Conservation (phyloP, 2,329 filamentous ascomycete genomes). For the Aschersonia sp. region DNA sequence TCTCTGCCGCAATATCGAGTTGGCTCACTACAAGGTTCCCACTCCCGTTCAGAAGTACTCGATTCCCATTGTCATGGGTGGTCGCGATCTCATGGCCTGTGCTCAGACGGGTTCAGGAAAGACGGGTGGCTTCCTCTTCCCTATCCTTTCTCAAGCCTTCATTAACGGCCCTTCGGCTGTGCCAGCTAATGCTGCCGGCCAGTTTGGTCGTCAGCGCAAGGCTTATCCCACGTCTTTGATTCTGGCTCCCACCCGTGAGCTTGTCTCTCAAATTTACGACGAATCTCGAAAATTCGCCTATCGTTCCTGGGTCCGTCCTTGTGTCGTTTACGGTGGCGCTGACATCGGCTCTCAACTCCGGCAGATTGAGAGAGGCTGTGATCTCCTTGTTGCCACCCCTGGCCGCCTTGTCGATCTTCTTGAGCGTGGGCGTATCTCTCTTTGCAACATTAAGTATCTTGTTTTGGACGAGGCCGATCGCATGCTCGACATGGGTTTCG, state of each 20-base stretch:
- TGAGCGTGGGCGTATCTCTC: slow-evolving; percentile 93
- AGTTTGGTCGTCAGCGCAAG: slow-evolving; percentile 89
- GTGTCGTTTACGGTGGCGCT: slow-evolving; percentile 97
- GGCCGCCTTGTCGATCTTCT: slow-evolving; percentile 96
- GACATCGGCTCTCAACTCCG: slow-evolving; percentile 97
- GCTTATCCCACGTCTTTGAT: slow-evolving; percentile 94
- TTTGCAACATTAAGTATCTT: slow-evolving; percentile 97
- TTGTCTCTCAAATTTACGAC: slow-evolving; percentile 97
- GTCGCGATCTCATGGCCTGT: slow-evolving; percentile 97
- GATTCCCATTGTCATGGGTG: slow-evolving; percentile 95
- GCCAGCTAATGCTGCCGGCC: slow-evolving; percentile 49
- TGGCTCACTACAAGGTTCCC: slow-evolving; percentile 87
- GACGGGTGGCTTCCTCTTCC: slow-evolving; percentile 98
- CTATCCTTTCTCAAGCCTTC: slow-evolving; percentile 96
- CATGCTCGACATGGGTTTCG: slow-evolving; percentile 99
- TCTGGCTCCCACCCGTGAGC: slow-evolving; percentile 89
- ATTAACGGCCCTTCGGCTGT: slow-evolving; percentile 65
- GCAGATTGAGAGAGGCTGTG: slow-evolving; percentile 93
- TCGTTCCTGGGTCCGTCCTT: slow-evolving; percentile 96
- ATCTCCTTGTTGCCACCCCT: slow-evolving; percentile 91
- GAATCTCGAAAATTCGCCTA: slow-evolving; percentile 97
- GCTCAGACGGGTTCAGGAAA: slow-evolving; percentile 99
- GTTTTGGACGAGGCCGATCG: slow-evolving; percentile 98
- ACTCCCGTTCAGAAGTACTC: slow-evolving; percentile 99
- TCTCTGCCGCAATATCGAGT: slow-evolving; percentile 79